Conservation (phyloP, 257 asterid genomes). For the Solanum corneliomulleri region DNA sequence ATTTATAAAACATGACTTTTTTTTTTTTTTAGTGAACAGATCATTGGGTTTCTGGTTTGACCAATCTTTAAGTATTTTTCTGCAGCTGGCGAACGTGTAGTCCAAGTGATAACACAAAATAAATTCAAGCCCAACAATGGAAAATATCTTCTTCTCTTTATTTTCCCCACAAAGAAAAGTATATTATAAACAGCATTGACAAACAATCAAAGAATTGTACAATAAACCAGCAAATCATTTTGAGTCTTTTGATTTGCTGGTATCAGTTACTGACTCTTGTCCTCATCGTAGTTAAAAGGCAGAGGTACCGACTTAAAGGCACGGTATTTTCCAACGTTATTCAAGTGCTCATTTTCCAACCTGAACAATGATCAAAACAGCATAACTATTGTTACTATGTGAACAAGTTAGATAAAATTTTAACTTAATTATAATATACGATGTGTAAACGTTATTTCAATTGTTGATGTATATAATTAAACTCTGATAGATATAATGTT, state of each 20-base stretch:
- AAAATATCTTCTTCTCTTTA: neutral
- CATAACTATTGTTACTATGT: neutral
- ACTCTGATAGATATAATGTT: neutral
- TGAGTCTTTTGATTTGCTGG: neutral
- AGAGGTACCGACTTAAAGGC: conserved; percentile 71
- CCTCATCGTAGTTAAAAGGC: conserved; percentile 69
- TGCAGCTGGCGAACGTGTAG: too few species aligned
- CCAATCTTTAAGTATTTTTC: neutral
- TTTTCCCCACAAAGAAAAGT: neutral
- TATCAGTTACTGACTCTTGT: conserved; percentile 9
- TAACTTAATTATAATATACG: neutral
- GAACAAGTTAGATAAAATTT: neutral
- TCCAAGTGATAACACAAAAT: neutral
- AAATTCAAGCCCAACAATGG: neutral
- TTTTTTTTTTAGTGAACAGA: neutral
- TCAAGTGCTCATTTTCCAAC: conserved; percentile 77
- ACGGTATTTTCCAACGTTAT: conserved; percentile 66
- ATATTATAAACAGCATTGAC: neutral
- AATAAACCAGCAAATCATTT: neutral
- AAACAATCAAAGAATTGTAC: neutral
- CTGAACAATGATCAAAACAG: conserved; percentile 20
- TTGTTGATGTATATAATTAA: neutral
- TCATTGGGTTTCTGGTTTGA: neutral
- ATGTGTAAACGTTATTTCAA: neutral
- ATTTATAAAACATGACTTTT: too few species aligned